Percentiles rank a stretch among this genome's conserved stretches.
Conservation (phyloP, 192 early-diverging fungal species). For the Martensiomyces pterosporus region DNA sequence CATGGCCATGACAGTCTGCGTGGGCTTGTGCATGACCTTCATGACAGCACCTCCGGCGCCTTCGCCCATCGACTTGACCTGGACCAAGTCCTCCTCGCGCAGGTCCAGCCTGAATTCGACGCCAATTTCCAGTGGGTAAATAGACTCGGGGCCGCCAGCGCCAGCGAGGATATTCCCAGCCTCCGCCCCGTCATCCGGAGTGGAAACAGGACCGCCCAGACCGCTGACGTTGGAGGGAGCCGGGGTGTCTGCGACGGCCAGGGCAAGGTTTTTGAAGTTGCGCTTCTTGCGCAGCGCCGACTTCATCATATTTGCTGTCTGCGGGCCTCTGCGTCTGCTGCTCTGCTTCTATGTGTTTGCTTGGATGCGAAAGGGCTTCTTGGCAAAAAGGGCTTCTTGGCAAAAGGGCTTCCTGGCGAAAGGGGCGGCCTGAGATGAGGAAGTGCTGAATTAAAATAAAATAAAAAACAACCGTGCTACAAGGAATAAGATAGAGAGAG, state of each 20-base stretch:
- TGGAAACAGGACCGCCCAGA: constrained; percentile 7
- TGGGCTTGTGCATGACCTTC: constrained; percentile 81
- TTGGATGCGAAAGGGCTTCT: no score
- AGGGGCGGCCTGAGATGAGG: no score
- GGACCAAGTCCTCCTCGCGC: constrained; percentile 75
- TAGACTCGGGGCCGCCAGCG: constrained; percentile 6
- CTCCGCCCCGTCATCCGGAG: no score
- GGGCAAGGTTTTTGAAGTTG: constrained; percentile 49
- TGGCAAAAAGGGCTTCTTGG: no score
- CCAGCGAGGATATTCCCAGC: no score
- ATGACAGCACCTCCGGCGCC: constrained; percentile 90
- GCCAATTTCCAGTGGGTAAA: constrained; percentile 58
- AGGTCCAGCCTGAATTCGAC: constrained; percentile 70
- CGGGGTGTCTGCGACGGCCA: constrained; percentile 26
- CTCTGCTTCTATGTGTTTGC: no score
- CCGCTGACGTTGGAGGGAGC: constrained; percentile 9
- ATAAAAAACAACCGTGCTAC: no score
- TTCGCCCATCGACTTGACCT: constrained; percentile 79
- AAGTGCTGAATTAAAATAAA: no score
- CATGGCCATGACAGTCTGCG: constrained; percentile 85
- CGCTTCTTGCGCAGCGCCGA: constrained; percentile 50
- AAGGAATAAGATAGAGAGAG: no score
- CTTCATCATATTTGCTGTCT: constrained; percentile 29
- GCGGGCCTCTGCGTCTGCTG: no score
- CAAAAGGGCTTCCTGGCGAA: no score